Percentiles rank a stretch among this genome's conserved stretches.
These are phyloP conservation scores for Penicillium argentinense DNA, from an alignment of 495 filamentous ascomycete genomes.

Conservation along the genomic window DNA sequence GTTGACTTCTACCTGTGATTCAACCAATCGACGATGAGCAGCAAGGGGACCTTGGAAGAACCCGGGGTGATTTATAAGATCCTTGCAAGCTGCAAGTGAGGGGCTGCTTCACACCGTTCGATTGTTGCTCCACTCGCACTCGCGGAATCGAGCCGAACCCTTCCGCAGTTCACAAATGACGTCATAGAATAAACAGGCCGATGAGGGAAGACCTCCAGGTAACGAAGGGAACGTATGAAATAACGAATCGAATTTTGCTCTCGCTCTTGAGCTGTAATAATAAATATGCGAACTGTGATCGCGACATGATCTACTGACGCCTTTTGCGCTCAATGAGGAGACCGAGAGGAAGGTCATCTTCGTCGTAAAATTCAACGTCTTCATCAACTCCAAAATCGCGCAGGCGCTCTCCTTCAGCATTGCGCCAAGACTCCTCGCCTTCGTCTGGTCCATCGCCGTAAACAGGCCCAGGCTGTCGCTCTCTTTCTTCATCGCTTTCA, in stretches of 20 bases:
- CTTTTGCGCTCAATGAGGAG: constrained; percentile 31
- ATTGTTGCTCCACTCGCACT: neutral
- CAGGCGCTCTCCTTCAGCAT: constrained; percentile 81
- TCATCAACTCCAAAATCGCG: constrained; percentile 91
- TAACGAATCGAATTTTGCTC: too few relatives aligned
- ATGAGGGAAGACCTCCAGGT: too few relatives aligned
- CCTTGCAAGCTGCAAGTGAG: constrained; percentile 14
- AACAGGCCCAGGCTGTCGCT: constrained; percentile 15
- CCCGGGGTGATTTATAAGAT: too few relatives aligned
- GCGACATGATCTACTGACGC: too few relatives aligned
- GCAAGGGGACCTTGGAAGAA: constrained; percentile 3
- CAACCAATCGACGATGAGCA: neutral
- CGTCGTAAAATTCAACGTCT: constrained; percentile 72
- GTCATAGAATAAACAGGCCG: too few relatives aligned
- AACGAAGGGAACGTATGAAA: too few relatives aligned
- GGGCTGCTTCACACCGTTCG: constrained; percentile 14
- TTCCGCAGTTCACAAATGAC: too few relatives aligned
- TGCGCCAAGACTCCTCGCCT: constrained; percentile 71
- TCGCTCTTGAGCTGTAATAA: too few relatives aligned
- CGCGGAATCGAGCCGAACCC: too few relatives aligned
- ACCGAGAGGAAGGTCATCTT: constrained; percentile 78
- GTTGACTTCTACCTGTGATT: neutral
- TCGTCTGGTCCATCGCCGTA: constrained; percentile 37
- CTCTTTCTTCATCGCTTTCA: constrained; percentile 38
- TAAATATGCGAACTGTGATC: too few relatives aligned